A percentile compares a stretch with the other conserved stretches of the same genome.
Conservation (phyloP, 2,329 filamentous ascomycete genomes). For the Diaporthe eres region DNA sequence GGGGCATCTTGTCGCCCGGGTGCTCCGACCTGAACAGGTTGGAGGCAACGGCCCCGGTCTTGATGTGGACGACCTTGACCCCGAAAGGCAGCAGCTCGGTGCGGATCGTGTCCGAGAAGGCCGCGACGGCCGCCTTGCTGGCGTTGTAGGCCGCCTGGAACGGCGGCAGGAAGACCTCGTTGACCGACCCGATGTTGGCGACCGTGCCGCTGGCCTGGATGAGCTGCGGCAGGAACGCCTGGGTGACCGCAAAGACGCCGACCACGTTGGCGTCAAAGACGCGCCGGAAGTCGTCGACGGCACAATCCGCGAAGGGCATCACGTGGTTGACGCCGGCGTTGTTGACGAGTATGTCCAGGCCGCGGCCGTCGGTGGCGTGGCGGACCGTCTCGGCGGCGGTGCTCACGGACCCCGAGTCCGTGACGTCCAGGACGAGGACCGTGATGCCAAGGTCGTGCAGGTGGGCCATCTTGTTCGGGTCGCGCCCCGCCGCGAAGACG, state of each 20-base stretch:
- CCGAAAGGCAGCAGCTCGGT: constrained; percentile 55
- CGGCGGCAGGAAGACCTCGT: constrained; percentile 53
- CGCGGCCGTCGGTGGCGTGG: constrained; percentile 50
- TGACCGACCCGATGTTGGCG: constrained; percentile 54
- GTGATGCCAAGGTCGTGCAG: constrained; percentile 52
- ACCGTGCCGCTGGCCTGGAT: constrained; percentile 52
- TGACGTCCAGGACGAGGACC: constrained; percentile 59
- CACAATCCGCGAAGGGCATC: constrained; percentile 52
- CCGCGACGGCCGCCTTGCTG: constrained; percentile 58
- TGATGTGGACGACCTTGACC: constrained; percentile 52
- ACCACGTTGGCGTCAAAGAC: constrained; percentile 57
- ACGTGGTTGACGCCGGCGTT: constrained; percentile 55
- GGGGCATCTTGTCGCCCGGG: constrained; percentile 15
- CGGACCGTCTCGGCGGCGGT: constrained; percentile 50
- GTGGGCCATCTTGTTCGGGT: constrained; percentile 50
- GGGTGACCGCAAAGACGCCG: constrained; percentile 54
- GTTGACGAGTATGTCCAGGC: constrained; percentile 60
- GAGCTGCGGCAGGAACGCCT: constrained; percentile 56
- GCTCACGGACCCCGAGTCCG: constrained; percentile 51
- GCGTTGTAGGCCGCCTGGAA: constrained; percentile 59
- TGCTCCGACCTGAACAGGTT: constrained; percentile 46
- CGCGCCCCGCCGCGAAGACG: constrained; percentile 58
- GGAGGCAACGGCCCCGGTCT: constrained; percentile 52
- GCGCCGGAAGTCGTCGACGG: constrained; percentile 47
- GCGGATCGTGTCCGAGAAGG: constrained; percentile 56